Evolutionary conservation across 2,329 filamentous ascomycete genomes (phyloP), one percentile per base, ranked within the genome.

Genomic region (Fusarium heterosporum): DNA sequence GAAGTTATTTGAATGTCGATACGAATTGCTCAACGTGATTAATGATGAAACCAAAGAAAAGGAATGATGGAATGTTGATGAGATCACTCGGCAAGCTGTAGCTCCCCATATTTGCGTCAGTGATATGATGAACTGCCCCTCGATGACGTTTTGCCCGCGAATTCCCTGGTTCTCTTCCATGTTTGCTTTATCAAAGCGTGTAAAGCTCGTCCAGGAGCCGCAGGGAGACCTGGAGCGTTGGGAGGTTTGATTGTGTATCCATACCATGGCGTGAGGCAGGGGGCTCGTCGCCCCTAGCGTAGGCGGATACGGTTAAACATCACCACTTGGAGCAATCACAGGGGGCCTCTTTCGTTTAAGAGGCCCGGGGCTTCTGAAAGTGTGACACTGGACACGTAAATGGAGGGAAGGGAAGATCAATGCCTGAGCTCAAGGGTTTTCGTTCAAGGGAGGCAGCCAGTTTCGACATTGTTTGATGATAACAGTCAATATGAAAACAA

Each of bases 261-360:
- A 58, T 64, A 52, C 53, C 42, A 55, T 68, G 51, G 52, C 32
- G 49, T 41, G 64, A 68, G 55, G 65, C 61, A 69, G 46, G 61
- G 63, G 64, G 65, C 29, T 61, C 22, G 48, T 50, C 40, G 46
- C 60, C 64, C 60, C 64, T 68, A 68, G 65, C 65, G 55, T 19
- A 68, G 65, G 65, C 55, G 61, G 65, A 68, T 66, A 68, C 65
- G 61, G 65, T 68, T 66, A 69, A 68, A 61, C 60, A 68, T 54
- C 63, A 63, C 57, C 65, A 52, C 52, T 39, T 61, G 39, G 57
- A 61, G 55, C 65, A 57, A 61, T 61, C 64, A 57, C 50, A 68
- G 54, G 59, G 59, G 64, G 50, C 34, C n/a, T 61, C 17, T 38
- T 34, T 57, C 25, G 47, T 58, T 47, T 30, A 60, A 59, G 40